A percentile compares a stretch with the other conserved stretches of the same genome.
These are phyloP conservation scores for Hirsutella rhossiliensis DNA, from an alignment of 2,329 filamentous ascomycete species.

Conservation along the genomic window DNA sequence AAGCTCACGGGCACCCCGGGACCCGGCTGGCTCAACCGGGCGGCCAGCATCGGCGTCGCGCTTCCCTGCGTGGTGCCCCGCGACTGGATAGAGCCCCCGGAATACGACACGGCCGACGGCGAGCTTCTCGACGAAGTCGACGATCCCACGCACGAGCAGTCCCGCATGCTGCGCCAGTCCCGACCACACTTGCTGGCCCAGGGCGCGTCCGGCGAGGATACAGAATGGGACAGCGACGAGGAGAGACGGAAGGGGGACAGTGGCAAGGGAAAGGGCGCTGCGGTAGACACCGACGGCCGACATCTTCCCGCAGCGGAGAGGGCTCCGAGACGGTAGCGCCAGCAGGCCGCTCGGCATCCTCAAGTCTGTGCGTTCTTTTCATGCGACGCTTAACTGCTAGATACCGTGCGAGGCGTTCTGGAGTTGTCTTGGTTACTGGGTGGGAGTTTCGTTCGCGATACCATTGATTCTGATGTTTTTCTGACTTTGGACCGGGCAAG, in stretches of 20 bases:
- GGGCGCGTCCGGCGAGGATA: conserved; percentile 12
- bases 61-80: conserved; percentile 71
- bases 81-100: conserved; percentile 72
- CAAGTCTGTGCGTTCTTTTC: not conserved
- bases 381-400: not conserved
- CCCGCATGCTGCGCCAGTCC: conserved; percentile 42
- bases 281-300: conserved; percentile 38
- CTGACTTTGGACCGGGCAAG: not conserved
- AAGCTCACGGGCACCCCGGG: conserved; percentile 58
- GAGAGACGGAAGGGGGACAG: conserved; percentile 26
- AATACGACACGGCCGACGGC: conserved; percentile 61
- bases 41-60: conserved; percentile 70
- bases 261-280: conserved; percentile 30
- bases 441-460: conserved; percentile 1
- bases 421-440: not conserved
- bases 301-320: conserved; percentile 39
- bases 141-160: conserved; percentile 36
- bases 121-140: conserved; percentile 50
- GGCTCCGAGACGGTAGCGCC: conserved; percentile 25
- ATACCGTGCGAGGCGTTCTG: not conserved
- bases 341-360: not conserved
- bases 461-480: conserved; percentile 8
- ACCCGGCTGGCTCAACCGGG: conserved; percentile 69
- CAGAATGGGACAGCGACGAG: conserved; percentile 33
- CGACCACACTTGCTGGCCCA: conserved; percentile 15